These are phyloP conservation scores for Erythrophleum ivorense DNA, from an alignment of 331 rosid species.

Conservation along the genomic window DNA sequence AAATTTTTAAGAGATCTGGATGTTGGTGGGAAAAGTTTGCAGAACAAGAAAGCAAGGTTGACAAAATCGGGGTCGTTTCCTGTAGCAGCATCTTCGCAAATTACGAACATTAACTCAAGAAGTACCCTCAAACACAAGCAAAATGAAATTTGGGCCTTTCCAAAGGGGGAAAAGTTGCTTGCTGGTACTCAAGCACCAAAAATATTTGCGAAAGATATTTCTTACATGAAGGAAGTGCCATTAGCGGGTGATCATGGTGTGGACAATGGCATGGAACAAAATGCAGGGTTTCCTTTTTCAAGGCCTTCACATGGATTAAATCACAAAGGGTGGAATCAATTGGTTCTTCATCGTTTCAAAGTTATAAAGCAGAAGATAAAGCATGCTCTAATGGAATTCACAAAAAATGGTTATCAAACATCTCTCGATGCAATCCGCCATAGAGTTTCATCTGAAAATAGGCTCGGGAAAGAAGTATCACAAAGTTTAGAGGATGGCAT, in stretches of 20 bases:
- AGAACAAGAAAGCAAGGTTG: constrained; percentile 48
- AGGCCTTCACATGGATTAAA: constrained; percentile 46
- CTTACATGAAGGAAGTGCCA: constrained; percentile 27
- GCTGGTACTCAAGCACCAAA: constrained; percentile 31
- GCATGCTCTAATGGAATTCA: constrained; percentile 70
- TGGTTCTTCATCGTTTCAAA: constrained; percentile 77
- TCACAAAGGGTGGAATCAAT: constrained; percentile 84
- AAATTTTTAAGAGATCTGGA: constrained; percentile 63
- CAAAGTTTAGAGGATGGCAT: constrained; percentile 40
- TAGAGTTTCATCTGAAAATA: constrained; percentile 38
- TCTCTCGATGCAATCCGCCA: constrained; percentile 35
- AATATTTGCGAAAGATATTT: constrained; percentile 37
- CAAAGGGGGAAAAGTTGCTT: constrained; percentile 43
- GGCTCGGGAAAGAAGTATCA: constrained; percentile 46
- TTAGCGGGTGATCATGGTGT: constrained; percentile 22
- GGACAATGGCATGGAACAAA: constrained; percentile 35
- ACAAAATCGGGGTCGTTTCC: constrained; percentile 86
- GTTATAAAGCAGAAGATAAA: constrained; percentile 75
- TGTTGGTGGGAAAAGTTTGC: constrained; percentile 34
- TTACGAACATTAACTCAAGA: constrained; percentile 45
- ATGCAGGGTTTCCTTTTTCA: constrained; percentile 17
- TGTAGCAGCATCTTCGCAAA: constrained; percentile 45
- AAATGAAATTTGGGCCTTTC: constrained; percentile 53
- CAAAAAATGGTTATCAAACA: constrained; percentile 47
- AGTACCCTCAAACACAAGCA: constrained; percentile 68